Evolutionary conservation across 1,139 yeast species (phyloP).

Genomic region (Eremothecium cymbalariae): DNA sequence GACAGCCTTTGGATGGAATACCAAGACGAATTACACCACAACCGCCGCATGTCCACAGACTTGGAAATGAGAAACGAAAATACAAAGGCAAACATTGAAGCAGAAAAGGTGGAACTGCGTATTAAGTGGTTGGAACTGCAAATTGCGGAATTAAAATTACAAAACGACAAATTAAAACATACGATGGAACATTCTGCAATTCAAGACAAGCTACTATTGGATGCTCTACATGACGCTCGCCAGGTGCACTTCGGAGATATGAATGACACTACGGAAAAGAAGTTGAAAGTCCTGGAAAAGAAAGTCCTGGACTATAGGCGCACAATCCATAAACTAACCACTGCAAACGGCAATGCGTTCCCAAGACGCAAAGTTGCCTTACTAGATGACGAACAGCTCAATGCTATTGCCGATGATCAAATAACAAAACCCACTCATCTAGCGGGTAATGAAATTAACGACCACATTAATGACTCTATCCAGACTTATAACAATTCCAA

Average conservation of each 20-base stretch:
- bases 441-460: neutral
- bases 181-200: constrained; percentile 24
- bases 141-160: constrained; percentile 28
- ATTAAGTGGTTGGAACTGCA: constrained; percentile 30
- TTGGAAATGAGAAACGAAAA: constrained; percentile 7
- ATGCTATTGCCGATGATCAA: constrained; percentile 2
- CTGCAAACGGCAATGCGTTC: constrained; percentile 1
- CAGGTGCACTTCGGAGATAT: constrained; percentile 9
- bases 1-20: constrained; percentile 8
- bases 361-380: constrained; percentile 1
- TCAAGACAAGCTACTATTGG: constrained; percentile 22
- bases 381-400: constrained; percentile 2
- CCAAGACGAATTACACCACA: constrained; percentile 6
- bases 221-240: constrained; percentile 18
- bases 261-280: constrained; percentile 21
- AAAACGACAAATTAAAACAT: constrained; percentile 29
- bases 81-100: constrained; percentile 11
- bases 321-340: constrained; percentile 17
- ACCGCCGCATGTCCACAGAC: constrained; percentile 2
- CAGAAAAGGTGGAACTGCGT: constrained; percentile 24
- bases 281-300: constrained; percentile 26
- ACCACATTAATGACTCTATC: neutral
- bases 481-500: too few species aligned
- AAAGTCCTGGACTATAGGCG: constrained; percentile 25
- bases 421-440: neutral